A percentile compares a stretch with the other conserved stretches of the same genome.
Evolutionary conservation across 1,284 basidiomycete species (phyloP).

Genomic region (Ceratobasidium sp.): DNA sequence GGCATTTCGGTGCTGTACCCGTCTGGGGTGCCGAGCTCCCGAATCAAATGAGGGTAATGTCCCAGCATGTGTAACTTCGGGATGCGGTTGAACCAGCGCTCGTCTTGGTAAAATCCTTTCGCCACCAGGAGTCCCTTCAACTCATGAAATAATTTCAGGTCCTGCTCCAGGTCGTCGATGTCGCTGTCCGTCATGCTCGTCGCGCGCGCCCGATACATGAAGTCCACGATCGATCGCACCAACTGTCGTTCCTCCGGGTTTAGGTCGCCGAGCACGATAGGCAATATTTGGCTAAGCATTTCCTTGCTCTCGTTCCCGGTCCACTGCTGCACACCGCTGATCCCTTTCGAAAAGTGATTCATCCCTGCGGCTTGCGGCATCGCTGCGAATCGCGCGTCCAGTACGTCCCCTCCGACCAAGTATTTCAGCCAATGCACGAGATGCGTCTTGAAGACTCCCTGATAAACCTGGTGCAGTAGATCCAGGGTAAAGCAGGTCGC

Average conservation of each 20-base stretch:
- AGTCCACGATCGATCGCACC: constrained; percentile 7
- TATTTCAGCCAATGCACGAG: background rate
- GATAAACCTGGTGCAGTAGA: constrained; percentile 46
- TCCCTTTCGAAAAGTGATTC: constrained; percentile 13
- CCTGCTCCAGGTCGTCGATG: constrained; percentile 50
- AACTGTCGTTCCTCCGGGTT: background rate
- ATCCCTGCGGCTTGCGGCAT: constrained; percentile 17
- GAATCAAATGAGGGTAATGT: background rate
- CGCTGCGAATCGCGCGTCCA: constrained; percentile 4
- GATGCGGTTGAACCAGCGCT: background rate
- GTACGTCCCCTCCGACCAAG: background rate
- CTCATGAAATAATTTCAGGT: constrained; percentile 53
- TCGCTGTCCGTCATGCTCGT: constrained; percentile 42
- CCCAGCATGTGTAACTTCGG: constrained; percentile 35
- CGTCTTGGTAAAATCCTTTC: constrained; percentile 50
- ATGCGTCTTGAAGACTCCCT: constrained; percentile 33
- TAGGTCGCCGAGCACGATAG: background rate
- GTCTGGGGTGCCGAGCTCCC: constrained; percentile 34
- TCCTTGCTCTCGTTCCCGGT: constrained; percentile 15
- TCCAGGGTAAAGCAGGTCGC: constrained; percentile 41
- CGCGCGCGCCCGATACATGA: constrained; percentile 6
- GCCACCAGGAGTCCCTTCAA: constrained; percentile 54
- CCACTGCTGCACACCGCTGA: constrained; percentile 7
- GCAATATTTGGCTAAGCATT: background rate
- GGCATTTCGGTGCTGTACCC: constrained; percentile 44